Conservation (phyloP, 768 basidiomycete genomes). For the Russula ochroleuca region DNA sequence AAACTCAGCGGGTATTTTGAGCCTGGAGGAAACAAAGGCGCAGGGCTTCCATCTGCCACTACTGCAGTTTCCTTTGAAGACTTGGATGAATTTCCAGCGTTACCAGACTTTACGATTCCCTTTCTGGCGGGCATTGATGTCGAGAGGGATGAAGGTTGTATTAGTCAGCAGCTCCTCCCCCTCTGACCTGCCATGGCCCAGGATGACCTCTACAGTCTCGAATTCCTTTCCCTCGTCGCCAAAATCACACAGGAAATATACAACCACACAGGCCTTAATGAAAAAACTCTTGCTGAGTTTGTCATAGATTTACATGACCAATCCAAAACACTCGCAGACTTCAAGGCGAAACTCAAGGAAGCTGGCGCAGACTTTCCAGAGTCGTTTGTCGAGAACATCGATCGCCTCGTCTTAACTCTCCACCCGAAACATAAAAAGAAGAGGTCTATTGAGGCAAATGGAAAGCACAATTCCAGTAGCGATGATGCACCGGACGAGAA, state of each 20-base stretch:
- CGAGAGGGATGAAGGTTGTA: neutral
- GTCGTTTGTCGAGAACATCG: slow-evolving; percentile 87
- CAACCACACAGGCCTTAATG: slow-evolving; percentile 79
- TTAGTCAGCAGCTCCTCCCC: slow-evolving; percentile 21
- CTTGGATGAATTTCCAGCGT: slow-evolving; percentile 84
- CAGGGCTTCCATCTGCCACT: slow-evolving; percentile 35
- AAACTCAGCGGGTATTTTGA: slow-evolving; percentile 80
- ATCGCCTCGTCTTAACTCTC: slow-evolving; percentile 89
- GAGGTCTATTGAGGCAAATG: slow-evolving; percentile 42
- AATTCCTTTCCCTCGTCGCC: slow-evolving; percentile 84
- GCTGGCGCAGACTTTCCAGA: slow-evolving; percentile 82
- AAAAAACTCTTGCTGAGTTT: slow-evolving; percentile 94
- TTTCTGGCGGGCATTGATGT: slow-evolving; percentile 57
- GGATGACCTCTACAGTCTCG: slow-evolving; percentile 84
- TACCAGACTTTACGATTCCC: slow-evolving; percentile 83
- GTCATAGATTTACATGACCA: slow-evolving; percentile 85
- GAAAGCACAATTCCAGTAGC: slow-evolving; percentile 34
- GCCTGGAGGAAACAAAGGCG: slow-evolving; percentile 72
- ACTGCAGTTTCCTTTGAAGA: slow-evolving; percentile 26
- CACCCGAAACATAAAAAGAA: slow-evolving; percentile 95
- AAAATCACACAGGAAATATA: slow-evolving; percentile 91
- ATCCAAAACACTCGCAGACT: slow-evolving; percentile 70
- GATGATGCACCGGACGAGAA: slow-evolving; percentile 48
- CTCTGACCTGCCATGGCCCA: slow-evolving; percentile 48
- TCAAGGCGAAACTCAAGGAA: slow-evolving; percentile 75